Evolutionary conservation across 2,329 filamentous ascomycete genomes (phyloP).

Genomic region (Colletotrichum theobromicola): DNA sequence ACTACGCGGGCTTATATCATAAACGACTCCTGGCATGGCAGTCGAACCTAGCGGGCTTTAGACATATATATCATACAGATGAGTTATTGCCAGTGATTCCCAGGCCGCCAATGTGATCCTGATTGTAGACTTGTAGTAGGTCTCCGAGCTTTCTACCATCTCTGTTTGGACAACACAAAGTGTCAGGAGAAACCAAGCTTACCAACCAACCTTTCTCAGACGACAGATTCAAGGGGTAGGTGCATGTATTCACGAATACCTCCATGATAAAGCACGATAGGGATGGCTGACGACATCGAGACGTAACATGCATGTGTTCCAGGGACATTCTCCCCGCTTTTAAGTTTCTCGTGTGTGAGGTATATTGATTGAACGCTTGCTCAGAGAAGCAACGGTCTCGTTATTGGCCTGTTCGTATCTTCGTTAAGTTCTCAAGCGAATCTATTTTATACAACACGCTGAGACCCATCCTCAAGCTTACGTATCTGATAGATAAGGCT

Average conservation of each 20-base stretch:
- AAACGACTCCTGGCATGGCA: accelerated
- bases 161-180: accelerated
- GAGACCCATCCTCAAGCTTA: not conserved
- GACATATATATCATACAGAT: not conserved
- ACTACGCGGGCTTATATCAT: not conserved
- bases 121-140: no score
- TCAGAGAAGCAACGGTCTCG: no score
- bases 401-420: not conserved
- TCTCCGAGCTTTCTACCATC: accelerated
- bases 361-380: no score
- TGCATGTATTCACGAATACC: accelerated
- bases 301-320: not conserved
- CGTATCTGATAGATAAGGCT: not conserved
- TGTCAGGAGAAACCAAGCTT: accelerated
- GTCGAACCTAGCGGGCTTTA: not conserved
- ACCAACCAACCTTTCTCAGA: accelerated
- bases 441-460: not conserved
- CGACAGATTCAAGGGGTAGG: not conserved
- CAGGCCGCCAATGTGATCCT: accelerated
- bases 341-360: no score
- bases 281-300: not conserved
- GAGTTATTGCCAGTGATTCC: not conserved
- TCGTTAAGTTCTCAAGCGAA: not conserved
- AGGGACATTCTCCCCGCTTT: no score
- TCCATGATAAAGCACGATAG: not conserved